Conservation (phyloP, 306 rosid species). For the Inga leiocalycina region DNA sequence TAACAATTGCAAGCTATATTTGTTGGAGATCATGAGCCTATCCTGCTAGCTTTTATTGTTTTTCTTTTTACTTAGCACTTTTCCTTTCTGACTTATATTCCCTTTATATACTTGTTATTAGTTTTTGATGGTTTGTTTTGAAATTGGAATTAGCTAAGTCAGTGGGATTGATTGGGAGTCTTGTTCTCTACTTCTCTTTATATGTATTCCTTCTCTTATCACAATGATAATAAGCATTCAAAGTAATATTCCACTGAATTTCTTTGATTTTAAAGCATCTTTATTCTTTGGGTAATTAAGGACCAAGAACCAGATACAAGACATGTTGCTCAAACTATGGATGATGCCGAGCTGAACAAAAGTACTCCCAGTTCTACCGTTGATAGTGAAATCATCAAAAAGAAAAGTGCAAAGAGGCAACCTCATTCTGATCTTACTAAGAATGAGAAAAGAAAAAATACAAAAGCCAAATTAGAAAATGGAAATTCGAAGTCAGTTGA, state of each 20-base stretch:
- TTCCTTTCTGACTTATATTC: neutral
- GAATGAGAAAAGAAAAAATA: slow-evolving; percentile 36
- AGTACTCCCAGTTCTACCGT: slow-evolving; percentile 29
- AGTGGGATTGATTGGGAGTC: neutral
- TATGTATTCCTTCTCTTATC: neutral
- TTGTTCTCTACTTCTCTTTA: neutral
- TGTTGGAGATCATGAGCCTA: neutral
- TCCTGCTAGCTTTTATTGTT: neutral
- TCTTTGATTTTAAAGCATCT: slow-evolving; percentile 14
- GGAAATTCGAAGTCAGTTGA: slow-evolving; percentile 26
- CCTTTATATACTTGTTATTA: neutral
- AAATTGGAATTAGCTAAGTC: neutral
- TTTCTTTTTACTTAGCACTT: neutral
- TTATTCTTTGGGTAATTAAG: slow-evolving; percentile 46
- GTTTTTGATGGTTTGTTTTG: neutral
- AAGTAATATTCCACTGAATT: neutral
- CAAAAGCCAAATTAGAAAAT: slow-evolving; percentile 32
- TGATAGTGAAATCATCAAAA: slow-evolving; percentile 26
- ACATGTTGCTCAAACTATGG: slow-evolving; percentile 35
- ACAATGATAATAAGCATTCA: neutral
- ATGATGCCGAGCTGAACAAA: slow-evolving; percentile 26
- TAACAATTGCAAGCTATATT: slow-evolving; percentile 1
- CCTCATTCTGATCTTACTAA: slow-evolving; percentile 23
- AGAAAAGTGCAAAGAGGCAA: slow-evolving; percentile 37
- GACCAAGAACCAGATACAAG: slow-evolving; percentile 32